Evolutionary conservation across 1,284 basidiomycete genomes (phyloP), one percentile per base, ranked within the genome.

Genomic region (Meripilus lineatus): DNA sequence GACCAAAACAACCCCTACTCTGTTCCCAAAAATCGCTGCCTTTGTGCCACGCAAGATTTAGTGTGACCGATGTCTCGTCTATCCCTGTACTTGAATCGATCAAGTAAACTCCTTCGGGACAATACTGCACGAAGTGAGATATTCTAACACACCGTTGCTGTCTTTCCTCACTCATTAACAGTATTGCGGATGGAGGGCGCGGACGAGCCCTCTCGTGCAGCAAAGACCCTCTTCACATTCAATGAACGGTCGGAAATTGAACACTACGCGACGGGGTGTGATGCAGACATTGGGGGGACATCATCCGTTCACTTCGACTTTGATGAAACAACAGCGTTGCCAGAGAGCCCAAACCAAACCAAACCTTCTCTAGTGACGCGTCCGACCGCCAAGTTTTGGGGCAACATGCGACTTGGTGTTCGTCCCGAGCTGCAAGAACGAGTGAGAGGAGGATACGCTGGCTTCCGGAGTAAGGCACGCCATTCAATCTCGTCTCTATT

Each of bases 261-360:
- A n/a, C 69, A 75, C 22, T 82, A 81, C 50, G 85, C 81, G 0
- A 79, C 76, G 0, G 91, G 91, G 3, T 88, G 83, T 55, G 91
- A 94, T 62, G 73, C 74, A 3, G 92, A 94, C 62, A 82, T 93
- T 40, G 92, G 92, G 1, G 93, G 93, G 1, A 75, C 76, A n/a
- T 90, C 89, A 3, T 82, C 81, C 0, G 81, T 79, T 6, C 61
- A 83, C 50, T 67, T 92, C 26, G 79, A 79, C 40, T 64, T 89
- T 24, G 80, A 84, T 54, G 67, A 73, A 28, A 59, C 67, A 17
- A 57, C 59, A 1, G 52, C 56, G 30, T 61, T 64, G 1, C 66
- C 61, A 3, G 64, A 67, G 48, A 61, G 64, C 57, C 57, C 26
- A 69, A 72, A 26, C 67, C 62, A 41, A 42, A 68, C 58, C 47